Evolutionary conservation across 495 filamentous ascomycete species (phyloP), one percentile per base, ranked within the genome.

Genomic region (Penicillium argentinense): DNA sequence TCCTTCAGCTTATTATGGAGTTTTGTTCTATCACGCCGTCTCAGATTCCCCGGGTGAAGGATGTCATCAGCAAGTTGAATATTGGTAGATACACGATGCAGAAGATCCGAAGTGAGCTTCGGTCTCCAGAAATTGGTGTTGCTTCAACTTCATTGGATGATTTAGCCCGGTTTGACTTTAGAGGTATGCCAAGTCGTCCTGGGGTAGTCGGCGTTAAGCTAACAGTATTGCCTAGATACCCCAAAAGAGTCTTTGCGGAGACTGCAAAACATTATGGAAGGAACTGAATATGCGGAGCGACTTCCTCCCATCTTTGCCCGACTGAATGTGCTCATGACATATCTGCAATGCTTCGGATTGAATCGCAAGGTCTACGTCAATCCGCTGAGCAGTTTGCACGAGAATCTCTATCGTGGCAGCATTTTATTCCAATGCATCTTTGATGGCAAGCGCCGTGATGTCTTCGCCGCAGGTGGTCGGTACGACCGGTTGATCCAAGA

Each of bases 71-170:
- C 68, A 91, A 87, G 59, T 75, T 98, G 21, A 93, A 97, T 60
- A 85, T 91, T 24, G 82, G 85, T 18, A 82, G 86, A 49, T 87
- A 79, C 62, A 88, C 83, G 0, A 96, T 91, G 85, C 79, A 85
- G 37, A 92, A 91, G 57, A 88, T 97, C 29, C 76, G 89, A 18
- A 81, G 81, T 39, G 91, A 97, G 53, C 80, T 97, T 25, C 79
- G 90, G 21, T 84, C 85, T 24, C 84, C 89, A 1, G 68, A 84
- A 13, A 78, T 96, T 25, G 88, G 88, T 3, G 81, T 97, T 17
- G 85, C 92, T 3, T 87, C 89, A 8, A 96, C 95, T 3, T 91
- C 88, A 30, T 70, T 97, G 27, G 95, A 97, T 58, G 95, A 97
- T 56, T 76, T 98, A 47, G 78, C 85, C 52, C 77, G 82, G 8